A percentile compares a stretch with the other conserved stretches of the same genome.
Evolutionary conservation across 176 grass and related monocot genomes (phyloP).

Genomic region (Luzula sylvatica): DNA sequence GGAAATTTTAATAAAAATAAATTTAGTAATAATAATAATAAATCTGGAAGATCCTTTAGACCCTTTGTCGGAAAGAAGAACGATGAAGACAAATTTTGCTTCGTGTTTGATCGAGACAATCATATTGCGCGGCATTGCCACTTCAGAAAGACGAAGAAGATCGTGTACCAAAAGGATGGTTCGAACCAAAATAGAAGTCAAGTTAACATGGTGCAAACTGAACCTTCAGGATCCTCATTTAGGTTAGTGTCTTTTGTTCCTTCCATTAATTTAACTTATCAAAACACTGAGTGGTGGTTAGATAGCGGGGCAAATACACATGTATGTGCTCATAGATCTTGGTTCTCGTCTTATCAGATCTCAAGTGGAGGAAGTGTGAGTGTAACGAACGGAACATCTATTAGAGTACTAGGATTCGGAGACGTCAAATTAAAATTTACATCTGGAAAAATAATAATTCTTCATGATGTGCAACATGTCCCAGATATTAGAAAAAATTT

Average conservation of each 20-base stretch:
- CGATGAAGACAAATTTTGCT: not conserved
- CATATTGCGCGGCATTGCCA: not conserved
- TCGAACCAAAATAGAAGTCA: not conserved
- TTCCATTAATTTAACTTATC: not conserved
- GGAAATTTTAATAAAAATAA: not conserved
- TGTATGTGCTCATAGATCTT: constrained; percentile 5
- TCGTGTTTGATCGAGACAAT: not conserved
- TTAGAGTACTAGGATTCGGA: not conserved
- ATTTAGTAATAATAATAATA: not conserved
- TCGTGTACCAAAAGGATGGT: not conserved
- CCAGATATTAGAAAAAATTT: not conserved
- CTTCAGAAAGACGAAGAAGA: not conserved
- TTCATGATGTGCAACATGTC: not conserved
- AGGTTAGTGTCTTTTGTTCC: not conserved
- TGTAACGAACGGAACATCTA: not conserved
- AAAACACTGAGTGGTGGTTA: constrained; percentile 4
- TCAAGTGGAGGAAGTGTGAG: not conserved
- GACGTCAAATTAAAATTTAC: not conserved
- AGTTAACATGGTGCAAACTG: not conserved
- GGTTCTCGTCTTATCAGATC: not conserved
- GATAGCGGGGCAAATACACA: not conserved
- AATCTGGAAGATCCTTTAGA: not conserved
- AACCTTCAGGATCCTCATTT: not conserved
- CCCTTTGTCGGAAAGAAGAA: not conserved
- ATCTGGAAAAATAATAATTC: not conserved